phyloP scores from a whole-genome alignment of 305 asterid genomes.

The Fraxinus greggii region DNA sequence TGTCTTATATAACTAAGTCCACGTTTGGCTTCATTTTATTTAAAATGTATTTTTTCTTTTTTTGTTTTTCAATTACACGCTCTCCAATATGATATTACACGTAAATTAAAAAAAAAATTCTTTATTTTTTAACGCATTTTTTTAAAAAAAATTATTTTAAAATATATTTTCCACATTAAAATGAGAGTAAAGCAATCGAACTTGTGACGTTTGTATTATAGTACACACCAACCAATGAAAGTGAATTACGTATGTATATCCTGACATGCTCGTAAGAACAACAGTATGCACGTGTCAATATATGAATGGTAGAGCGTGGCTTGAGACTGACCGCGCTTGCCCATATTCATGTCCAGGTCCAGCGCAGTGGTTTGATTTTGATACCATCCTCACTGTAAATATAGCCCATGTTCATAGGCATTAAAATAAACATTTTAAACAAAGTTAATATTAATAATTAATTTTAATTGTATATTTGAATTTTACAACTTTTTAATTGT shows the following conservation, averaged over 20 bases:
- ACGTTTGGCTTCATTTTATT: too few relatives aligned
- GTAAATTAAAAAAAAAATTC: too few relatives aligned
- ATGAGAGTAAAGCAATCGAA: neutral
- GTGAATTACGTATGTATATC: slow-evolving; percentile 18
- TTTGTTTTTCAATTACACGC: too few relatives aligned
- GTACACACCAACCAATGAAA: slow-evolving; percentile 42
- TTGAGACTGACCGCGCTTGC: slow-evolving; percentile 23
- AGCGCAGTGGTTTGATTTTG: neutral
- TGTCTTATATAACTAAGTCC: neutral
- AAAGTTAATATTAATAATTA: too few relatives aligned
- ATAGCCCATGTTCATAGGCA: too few relatives aligned
- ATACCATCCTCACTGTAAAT: neutral
- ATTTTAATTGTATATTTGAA: too few relatives aligned
- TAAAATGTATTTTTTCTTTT: too few relatives aligned
- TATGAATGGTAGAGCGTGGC: slow-evolving; percentile 39
- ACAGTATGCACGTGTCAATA: slow-evolving; percentile 23
- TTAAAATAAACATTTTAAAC: too few relatives aligned
- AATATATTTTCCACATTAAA: neutral
- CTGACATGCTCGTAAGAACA: slow-evolving; percentile 16
- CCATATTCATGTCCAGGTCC: neutral
- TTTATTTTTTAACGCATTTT: too few relatives aligned
- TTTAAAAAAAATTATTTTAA: too few relatives aligned
- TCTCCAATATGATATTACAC: too few relatives aligned
- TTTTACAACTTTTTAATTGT: too few relatives aligned
- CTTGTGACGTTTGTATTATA: slow-evolving; percentile 18